Conservation (phyloP, 257 asterid species). For the Parsonsia alboflavescens region DNA sequence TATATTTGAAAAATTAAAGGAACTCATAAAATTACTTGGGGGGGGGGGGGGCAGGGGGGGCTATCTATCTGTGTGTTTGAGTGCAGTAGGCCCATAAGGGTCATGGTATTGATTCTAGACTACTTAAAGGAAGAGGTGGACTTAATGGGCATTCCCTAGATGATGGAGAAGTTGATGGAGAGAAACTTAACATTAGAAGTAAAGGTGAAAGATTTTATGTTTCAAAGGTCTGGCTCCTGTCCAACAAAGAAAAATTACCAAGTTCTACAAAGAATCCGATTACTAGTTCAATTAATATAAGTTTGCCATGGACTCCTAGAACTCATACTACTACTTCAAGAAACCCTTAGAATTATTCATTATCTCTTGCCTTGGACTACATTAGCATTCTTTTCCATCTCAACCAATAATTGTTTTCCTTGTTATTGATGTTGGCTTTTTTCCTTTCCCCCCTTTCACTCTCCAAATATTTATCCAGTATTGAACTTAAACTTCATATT, state of each 20-base stretch:
- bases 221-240: constrained; percentile 95
- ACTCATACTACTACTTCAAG: constrained; percentile 12
- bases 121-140: constrained; percentile 35
- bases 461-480: background rate
- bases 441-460: background rate
- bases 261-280: constrained; percentile 34
- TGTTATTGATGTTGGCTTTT: background rate
- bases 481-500: constrained; percentile 25
- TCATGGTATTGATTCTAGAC: constrained; percentile 22
- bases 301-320: constrained; percentile 35
- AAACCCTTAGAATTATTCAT: constrained; percentile 11
- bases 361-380: constrained; percentile 7
- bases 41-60: too few relatives aligned
- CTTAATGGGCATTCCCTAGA: constrained; percentile 45
- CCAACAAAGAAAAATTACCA: constrained; percentile 68
- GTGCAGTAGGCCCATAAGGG: too few relatives aligned
- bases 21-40: too few relatives aligned
- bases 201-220: constrained; percentile 96
- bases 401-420: constrained; percentile 9
- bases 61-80: too few relatives aligned
- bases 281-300: constrained; percentile 39
- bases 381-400: background rate
- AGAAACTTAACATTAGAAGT: constrained; percentile 62
- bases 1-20: too few relatives aligned
- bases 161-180: constrained; percentile 50